These are phyloP conservation scores for Zasmidium cellare DNA, from an alignment of 2,329 filamentous ascomycete species.

Conservation along the genomic window DNA sequence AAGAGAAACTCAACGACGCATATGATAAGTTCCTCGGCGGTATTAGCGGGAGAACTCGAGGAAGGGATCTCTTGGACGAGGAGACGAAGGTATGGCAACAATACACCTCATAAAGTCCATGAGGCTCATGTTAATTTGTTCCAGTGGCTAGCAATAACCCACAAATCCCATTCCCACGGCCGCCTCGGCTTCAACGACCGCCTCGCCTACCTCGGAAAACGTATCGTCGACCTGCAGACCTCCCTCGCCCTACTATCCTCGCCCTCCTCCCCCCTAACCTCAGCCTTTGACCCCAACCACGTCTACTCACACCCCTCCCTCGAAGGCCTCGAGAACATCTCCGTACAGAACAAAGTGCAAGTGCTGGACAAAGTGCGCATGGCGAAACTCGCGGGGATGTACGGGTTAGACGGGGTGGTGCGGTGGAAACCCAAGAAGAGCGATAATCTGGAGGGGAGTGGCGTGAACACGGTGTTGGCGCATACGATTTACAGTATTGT, in stretches of 20 bases:
- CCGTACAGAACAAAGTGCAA: slow-evolving; percentile 58
- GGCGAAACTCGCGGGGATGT: slow-evolving; percentile 64
- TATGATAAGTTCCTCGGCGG: slow-evolving; percentile 74
- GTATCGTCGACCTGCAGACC: slow-evolving; percentile 64
- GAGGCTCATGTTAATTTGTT: not conserved
- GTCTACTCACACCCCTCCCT: slow-evolving; percentile 69
- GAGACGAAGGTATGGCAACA: slow-evolving; percentile 69
- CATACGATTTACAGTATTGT: slow-evolving; percentile 82
- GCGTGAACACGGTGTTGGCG: slow-evolving; percentile 71
- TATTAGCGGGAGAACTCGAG: slow-evolving; percentile 27
- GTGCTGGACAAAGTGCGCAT: slow-evolving; percentile 67
- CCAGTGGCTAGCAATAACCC: slow-evolving; percentile 86
- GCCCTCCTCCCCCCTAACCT: slow-evolving; percentile 25
- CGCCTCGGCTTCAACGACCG: slow-evolving; percentile 92
- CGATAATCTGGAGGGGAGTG: slow-evolving; percentile 69
- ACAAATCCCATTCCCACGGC: slow-evolving; percentile 97
- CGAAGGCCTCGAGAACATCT: slow-evolving; percentile 72
- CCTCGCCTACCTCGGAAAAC: slow-evolving; percentile 77
- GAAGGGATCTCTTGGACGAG: slow-evolving; percentile 78
- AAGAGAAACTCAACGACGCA: slow-evolving; percentile 70
- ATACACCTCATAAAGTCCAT: not conserved
- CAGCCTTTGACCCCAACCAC: slow-evolving; percentile 23
- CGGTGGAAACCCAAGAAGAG: slow-evolving; percentile 85
- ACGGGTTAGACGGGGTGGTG: slow-evolving; percentile 72
- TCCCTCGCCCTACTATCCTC: slow-evolving; percentile 61